phyloP scores from a whole-genome alignment of 306 rosid species.

The Pyrus bretschneideri region DNA sequence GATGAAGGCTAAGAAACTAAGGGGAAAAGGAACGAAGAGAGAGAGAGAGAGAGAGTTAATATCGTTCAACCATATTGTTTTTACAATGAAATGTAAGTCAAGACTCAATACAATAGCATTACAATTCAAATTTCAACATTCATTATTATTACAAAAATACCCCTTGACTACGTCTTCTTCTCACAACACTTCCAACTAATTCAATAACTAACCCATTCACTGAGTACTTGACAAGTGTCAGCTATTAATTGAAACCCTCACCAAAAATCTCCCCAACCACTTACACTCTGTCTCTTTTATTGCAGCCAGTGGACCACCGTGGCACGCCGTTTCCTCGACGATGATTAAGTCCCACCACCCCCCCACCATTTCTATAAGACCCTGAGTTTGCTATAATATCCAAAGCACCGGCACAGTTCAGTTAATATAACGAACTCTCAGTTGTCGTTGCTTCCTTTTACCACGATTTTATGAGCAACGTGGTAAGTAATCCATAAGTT shows the following conservation, averaged over 20 bases:
- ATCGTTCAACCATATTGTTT: too few relatives aligned
- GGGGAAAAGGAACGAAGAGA: too few relatives aligned
- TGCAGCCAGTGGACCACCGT: neutral
- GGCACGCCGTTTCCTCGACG: neutral
- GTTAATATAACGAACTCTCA: neutral
- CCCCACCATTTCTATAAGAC: neutral
- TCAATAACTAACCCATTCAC: too few relatives aligned
- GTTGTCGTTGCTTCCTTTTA: neutral
- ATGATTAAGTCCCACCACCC: neutral
- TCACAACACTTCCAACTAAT: too few relatives aligned
- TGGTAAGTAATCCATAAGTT: neutral
- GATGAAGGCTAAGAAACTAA: too few relatives aligned
- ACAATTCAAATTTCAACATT: too few relatives aligned
- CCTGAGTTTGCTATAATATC: neutral
- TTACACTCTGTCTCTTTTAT: neutral
- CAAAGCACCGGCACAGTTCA: neutral
- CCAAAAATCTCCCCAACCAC: neutral
- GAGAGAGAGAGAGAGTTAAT: too few relatives aligned
- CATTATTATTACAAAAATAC: too few relatives aligned
- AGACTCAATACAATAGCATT: too few relatives aligned
- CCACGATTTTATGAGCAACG: neutral
- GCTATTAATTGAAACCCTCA: neutral
- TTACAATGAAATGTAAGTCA: too few relatives aligned
- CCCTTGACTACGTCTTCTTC: too few relatives aligned
- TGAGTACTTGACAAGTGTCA: too few relatives aligned